phyloP scores from a whole-genome alignment of 768 basidiomycete genomes.

The Stropharia rugosoannulata region DNA sequence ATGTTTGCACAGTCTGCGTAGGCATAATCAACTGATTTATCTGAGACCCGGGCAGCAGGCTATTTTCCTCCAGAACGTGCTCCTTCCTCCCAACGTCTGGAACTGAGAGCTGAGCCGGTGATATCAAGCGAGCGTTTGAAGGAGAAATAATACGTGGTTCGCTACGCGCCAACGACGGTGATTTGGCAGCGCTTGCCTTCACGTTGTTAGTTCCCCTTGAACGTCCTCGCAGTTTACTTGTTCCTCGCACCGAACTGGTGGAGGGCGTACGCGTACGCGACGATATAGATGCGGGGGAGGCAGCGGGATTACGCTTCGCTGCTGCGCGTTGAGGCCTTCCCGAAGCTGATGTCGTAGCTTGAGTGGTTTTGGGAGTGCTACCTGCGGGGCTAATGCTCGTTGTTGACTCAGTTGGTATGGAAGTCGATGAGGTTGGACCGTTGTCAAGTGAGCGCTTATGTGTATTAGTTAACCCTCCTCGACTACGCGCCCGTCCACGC shows the following conservation, averaged over 20 bases:
- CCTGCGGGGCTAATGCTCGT: background rate
- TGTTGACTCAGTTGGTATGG: background rate
- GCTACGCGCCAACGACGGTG: too few species aligned
- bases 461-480: background rate
- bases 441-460: background rate
- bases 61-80: too few species aligned
- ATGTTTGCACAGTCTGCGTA: too few species aligned
- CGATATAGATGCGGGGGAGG: background rate
- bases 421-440: background rate
- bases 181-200: too few species aligned
- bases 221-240: constrained; percentile 5
- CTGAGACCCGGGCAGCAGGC: too few species aligned
- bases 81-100: too few species aligned
- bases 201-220: background rate
- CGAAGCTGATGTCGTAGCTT: background rate
- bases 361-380: background rate
- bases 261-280: background rate
- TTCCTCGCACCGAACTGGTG: background rate
- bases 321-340: constrained; percentile 2
- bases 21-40: too few species aligned
- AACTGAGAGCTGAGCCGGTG: too few species aligned
- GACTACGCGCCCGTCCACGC: background rate
- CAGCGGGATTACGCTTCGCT: background rate
- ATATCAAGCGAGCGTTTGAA: too few species aligned
- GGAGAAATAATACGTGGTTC: too few species aligned